A percentile compares a stretch with the other conserved stretches of the same genome.
phyloP scores from a whole-genome alignment of 169 alveolate genomes.

The Cryptosporidium viatorum region DNA sequence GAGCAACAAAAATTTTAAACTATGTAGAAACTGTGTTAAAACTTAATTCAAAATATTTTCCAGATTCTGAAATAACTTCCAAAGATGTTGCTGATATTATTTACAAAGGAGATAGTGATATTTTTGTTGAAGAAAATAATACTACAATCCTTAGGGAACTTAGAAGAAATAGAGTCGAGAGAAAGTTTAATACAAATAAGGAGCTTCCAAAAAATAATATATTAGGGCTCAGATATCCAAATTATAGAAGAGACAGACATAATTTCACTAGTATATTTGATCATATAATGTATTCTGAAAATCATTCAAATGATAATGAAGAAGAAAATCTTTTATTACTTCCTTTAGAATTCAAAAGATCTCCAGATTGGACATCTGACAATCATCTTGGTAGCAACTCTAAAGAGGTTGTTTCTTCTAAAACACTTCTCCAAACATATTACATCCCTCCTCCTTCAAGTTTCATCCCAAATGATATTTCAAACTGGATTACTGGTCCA shows the following conservation, averaged over 20 bases:
- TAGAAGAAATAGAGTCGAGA: constrained; percentile 16
- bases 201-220: neutral
- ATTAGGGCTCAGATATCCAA: constrained; percentile 26
- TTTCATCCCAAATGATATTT: constrained; percentile 63
- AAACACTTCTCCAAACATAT: constrained; percentile 27
- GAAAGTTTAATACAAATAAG: neutral
- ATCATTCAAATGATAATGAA: neutral
- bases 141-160: neutral
- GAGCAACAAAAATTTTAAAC: constrained; percentile 23
- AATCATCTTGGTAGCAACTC: constrained; percentile 52
- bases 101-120: constrained; percentile 45
- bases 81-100: constrained; percentile 55
- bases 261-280: constrained; percentile 57
- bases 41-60: constrained; percentile 48
- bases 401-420: constrained; percentile 12
- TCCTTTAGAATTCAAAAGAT: constrained; percentile 53
- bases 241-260: constrained; percentile 33
- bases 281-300: constrained; percentile 36
- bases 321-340: neutral
- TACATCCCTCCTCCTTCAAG: constrained; percentile 71
- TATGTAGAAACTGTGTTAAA: constrained; percentile 26
- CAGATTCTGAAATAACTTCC: constrained; percentile 56
- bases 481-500: constrained; percentile 71
- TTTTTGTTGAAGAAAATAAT: constrained; percentile 18
- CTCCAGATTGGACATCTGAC: constrained; percentile 65